These are phyloP conservation scores for Friedmanniomyces endolithicus DNA, from an alignment of 495 filamentous ascomycete genomes.

Conservation along the genomic window DNA sequence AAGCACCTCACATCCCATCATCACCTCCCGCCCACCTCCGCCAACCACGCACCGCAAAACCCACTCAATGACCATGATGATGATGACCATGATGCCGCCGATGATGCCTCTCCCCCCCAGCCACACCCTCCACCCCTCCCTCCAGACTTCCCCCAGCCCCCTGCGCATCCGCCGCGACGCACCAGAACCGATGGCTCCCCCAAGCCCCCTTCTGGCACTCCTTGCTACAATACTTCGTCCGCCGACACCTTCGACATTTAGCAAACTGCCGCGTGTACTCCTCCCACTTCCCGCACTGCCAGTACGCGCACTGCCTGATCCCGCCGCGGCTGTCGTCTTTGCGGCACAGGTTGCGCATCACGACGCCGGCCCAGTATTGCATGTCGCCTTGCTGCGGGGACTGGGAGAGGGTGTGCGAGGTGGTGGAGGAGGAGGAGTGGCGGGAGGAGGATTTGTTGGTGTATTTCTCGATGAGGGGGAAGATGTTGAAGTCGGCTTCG, in stretches of 20 bases:
- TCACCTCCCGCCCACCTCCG: neutral
- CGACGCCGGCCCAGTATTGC: conserved; percentile 98
- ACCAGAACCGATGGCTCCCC: conserved; percentile 97
- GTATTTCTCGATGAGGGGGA: conserved; percentile 95
- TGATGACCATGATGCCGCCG: conserved; percentile 6
- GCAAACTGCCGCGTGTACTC: conserved; percentile 91
- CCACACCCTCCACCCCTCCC: neutral
- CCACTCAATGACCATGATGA: conserved; percentile 6
- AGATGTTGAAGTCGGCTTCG: conserved; percentile 55
- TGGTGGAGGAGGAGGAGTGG: conserved; percentile 34
- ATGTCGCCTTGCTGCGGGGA: conserved; percentile 47
- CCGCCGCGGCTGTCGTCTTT: conserved; percentile 91
- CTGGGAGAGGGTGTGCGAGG: neutral
- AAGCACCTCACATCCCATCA: no score
- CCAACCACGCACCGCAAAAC: neutral
- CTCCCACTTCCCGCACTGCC: conserved; percentile 96
- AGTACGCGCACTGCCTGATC: conserved; percentile 93
- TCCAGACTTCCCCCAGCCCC: neutral
- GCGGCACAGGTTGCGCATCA: conserved; percentile 96
- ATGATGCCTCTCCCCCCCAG: neutral
- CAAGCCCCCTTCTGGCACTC: conserved; percentile 98
- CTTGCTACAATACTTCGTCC: conserved; percentile 99
- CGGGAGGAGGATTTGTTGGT: conserved; percentile 59
- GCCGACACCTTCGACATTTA: conserved; percentile 89
- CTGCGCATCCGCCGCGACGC: conserved; percentile 50